Conservation (phyloP, 164 flowering plant species). For the Buxus sempervirens region DNA sequence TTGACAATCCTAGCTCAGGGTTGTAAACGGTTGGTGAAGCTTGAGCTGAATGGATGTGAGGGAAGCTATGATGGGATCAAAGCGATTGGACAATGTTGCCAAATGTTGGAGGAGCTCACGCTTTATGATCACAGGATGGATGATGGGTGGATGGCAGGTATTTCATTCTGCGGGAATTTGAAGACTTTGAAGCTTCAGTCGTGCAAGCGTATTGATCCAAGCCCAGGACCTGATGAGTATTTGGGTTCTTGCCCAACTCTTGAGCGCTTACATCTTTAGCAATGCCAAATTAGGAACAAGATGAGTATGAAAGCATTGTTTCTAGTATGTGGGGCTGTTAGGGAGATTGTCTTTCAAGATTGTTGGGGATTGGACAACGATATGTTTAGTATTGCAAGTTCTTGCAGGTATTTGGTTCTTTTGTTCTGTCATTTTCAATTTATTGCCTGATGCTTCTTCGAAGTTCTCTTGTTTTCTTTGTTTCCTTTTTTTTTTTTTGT, state of each 20-base stretch:
- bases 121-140: slow-evolving; percentile 75
- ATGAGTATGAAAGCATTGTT: slow-evolving; percentile 54
- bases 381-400: slow-evolving; percentile 48
- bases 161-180: too few relatives aligned
- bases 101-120: slow-evolving; percentile 85
- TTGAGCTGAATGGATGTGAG: slow-evolving; percentile 76
- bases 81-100: too few relatives aligned
- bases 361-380: too few relatives aligned
- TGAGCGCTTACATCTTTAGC: too few relatives aligned
- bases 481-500: too few relatives aligned
- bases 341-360: slow-evolving; percentile 47
- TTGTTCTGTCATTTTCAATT: slow-evolving; percentile 3
- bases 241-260: slow-evolving; percentile 66
- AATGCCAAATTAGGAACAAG: slow-evolving; percentile 77
- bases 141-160: slow-evolving; percentile 79
- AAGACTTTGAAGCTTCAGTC: too few relatives aligned
- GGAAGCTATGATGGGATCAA: too few relatives aligned
- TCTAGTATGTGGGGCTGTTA: too few relatives aligned
- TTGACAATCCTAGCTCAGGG: too few relatives aligned
- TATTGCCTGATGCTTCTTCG: too few relatives aligned
- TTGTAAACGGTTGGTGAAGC: too few relatives aligned
- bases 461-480: too few relatives aligned
- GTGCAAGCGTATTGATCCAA: slow-evolving; percentile 61
- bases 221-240: slow-evolving; percentile 60
- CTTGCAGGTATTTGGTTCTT: slow-evolving; percentile 56